These are phyloP conservation scores for Roridomyces roridus DNA, from an alignment of 768 basidiomycete genomes.

Conservation along the genomic window DNA sequence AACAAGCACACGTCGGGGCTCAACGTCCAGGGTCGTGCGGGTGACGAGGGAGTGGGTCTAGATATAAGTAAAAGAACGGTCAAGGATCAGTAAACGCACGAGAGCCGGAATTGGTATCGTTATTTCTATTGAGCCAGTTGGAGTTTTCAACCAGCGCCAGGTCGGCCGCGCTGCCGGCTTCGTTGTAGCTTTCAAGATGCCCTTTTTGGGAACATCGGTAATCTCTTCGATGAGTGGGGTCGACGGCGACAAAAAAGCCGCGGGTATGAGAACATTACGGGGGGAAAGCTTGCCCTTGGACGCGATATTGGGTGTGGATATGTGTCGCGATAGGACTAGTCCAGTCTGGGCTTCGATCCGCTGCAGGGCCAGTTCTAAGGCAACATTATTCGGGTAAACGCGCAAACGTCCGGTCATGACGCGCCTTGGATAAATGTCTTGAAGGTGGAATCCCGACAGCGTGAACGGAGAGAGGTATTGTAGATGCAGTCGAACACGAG, in stretches of 20 bases:
- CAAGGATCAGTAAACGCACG: conserved; percentile 47
- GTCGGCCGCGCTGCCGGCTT: conserved; percentile 36
- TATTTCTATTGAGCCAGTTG: conserved; percentile 49
- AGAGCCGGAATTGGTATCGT: conserved; percentile 59
- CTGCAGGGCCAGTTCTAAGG: conserved; percentile 69
- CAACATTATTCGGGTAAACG: conserved; percentile 6
- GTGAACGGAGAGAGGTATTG: conserved; percentile 62
- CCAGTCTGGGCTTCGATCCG: conserved; percentile 67
- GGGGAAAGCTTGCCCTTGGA: conserved; percentile 74
- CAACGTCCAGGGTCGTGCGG: conserved; percentile 66
- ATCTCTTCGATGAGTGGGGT: conserved; percentile 54
- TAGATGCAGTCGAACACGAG: conserved; percentile 79
- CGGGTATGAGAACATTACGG: conserved; percentile 63
- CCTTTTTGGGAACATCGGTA: conserved; percentile 35
- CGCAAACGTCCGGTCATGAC: conserved; percentile 24
- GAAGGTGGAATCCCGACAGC: conserved; percentile 66
- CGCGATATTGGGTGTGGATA: conserved; percentile 77
- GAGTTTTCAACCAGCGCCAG: conserved; percentile 62
- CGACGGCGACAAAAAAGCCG: conserved; percentile 33
- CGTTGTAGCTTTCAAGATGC: conserved; percentile 46
- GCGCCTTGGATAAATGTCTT: conserved; percentile 73
- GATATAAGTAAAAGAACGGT: not conserved
- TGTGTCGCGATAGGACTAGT: conserved; percentile 68
- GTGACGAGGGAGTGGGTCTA: conserved; percentile 56
- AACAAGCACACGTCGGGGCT: conserved; percentile 62